Evolutionary conservation across 1,284 basidiomycete species (phyloP), one percentile per base, ranked within the genome.

Genomic region (Microbotryum scabiosae): DNA sequence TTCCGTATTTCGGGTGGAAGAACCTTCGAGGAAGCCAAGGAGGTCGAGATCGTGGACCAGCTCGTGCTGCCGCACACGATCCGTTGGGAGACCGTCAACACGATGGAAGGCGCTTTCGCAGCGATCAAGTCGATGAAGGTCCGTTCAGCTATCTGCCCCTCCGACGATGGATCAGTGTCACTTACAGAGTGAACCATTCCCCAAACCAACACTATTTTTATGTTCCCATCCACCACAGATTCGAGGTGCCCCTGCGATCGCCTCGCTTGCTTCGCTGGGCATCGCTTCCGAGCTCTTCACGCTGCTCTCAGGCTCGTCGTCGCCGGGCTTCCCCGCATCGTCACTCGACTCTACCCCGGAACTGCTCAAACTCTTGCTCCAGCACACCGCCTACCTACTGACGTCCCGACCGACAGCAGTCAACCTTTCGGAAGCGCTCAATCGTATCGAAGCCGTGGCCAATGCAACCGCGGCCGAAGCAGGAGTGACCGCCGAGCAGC

Each of bases 61-160:
- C 69, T 69, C 18, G 49, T 61, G 9, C 64, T 72, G 12, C 70
- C 70, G 0, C 90, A 94, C 73, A 81, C 81, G 1, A 84, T 85
- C 41, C 80, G 85, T 66, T 92, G 85, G 77, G 75, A 90, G 47
- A 75, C 80, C 50, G 85, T 94, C 54, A 77, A 81, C 41, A 82
- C 84, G 21, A 79, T 89, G 61, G 83, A 90, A 62, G 82, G 90
- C 56, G 90, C 90, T 0, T 86, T 88, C 75, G 86, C 89, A 72
- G 90, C 90, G 8, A 94, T 94, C 77, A 91, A 89, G 77, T 80
- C 85, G 16, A 94, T 96, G 91, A 89, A 88, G 80, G 88, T 84
- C 61, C 44, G 76, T 68, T 20, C 46, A 30, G 30, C 30, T 30
- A 32, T 45, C n/a, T 14, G 21, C 25, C 12, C 26, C 3, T 30